These are phyloP conservation scores for Tulasnella sp. DNA, from an alignment of 768 basidiomycete species.

Conservation along the genomic window DNA sequence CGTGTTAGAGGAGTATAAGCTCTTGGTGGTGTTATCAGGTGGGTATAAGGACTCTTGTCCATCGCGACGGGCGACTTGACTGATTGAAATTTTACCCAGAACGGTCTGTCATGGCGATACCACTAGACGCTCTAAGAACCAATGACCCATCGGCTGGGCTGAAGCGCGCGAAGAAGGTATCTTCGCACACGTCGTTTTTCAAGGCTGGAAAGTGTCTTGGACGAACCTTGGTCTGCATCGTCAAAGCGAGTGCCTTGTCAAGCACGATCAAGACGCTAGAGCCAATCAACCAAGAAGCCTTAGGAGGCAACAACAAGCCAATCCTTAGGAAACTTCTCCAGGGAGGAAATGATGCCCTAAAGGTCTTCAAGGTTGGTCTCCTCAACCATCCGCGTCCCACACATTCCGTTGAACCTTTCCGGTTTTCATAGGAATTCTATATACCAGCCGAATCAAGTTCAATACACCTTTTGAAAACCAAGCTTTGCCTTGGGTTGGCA, in stretches of 20 bases:
- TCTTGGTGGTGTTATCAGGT: conserved; percentile 99
- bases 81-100: conserved; percentile 54
- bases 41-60: background rate
- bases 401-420: background rate
- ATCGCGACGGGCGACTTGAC: background rate
- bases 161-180: conserved; percentile 92
- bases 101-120: conserved; percentile 94
- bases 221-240: conserved; percentile 90
- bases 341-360: conserved; percentile 92
- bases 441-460: conserved; percentile 97
- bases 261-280: conserved; percentile 98
- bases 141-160: conserved; percentile 88
- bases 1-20: conserved; percentile 92
- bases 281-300: conserved; percentile 89
- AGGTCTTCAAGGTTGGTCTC: conserved; percentile 77
- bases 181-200: conserved; percentile 96
- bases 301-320: conserved; percentile 77
- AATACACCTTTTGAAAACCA: conserved; percentile 96
- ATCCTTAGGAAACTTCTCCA: conserved; percentile 95
- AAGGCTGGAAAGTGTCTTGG: conserved; percentile 93
- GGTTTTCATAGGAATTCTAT: conserved; percentile 81
- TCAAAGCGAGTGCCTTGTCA: conserved; percentile 91
- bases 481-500: conserved; percentile 95
- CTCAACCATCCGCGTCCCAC: too few species aligned
- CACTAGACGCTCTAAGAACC: conserved; percentile 87